phyloP scores from a whole-genome alignment of 2,329 filamentous ascomycete species.

The Claviceps sp. region DNA sequence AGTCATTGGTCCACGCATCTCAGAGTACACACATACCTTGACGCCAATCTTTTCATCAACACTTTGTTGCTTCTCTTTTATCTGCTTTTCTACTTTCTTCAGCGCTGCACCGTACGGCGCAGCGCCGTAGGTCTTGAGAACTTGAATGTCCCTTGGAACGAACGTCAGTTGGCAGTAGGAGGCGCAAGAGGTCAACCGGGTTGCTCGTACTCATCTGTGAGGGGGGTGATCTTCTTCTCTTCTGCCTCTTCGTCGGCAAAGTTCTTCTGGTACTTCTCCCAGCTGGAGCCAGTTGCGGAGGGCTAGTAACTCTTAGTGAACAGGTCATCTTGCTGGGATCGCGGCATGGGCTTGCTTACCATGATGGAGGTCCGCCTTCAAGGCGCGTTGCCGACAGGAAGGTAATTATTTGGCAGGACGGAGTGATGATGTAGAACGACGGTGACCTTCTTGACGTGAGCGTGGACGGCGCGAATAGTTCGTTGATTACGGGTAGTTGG shows the following conservation, averaged over 20 bases:
- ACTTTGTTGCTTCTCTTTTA: constrained; percentile 96
- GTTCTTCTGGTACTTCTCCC: constrained; percentile 98
- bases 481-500: background rate
- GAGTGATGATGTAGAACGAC: too few relatives aligned
- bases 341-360: constrained; percentile 18
- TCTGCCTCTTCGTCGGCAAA: constrained; percentile 94
- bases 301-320: constrained; percentile 45
- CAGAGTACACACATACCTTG: constrained; percentile 38
- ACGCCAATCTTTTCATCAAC: constrained; percentile 98
- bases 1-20: background rate
- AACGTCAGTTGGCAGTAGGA: constrained; percentile 11
- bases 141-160: constrained; percentile 77
- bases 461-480: background rate
- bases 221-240: constrained; percentile 98
- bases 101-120: constrained; percentile 87
- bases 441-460: background rate
- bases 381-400: constrained; percentile 9
- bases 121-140: constrained; percentile 96
- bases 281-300: constrained; percentile 83
- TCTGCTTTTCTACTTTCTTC: constrained; percentile 97
- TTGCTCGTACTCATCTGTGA: constrained; percentile 80
- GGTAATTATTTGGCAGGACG: background rate
- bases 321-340: constrained; percentile 3
- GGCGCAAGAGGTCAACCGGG: background rate
- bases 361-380: constrained; percentile 25